Evolutionary conservation across 306 rosid genomes (phyloP), one percentile per base, ranked within the genome.

Genomic region (Pyrus bretschneideri): DNA sequence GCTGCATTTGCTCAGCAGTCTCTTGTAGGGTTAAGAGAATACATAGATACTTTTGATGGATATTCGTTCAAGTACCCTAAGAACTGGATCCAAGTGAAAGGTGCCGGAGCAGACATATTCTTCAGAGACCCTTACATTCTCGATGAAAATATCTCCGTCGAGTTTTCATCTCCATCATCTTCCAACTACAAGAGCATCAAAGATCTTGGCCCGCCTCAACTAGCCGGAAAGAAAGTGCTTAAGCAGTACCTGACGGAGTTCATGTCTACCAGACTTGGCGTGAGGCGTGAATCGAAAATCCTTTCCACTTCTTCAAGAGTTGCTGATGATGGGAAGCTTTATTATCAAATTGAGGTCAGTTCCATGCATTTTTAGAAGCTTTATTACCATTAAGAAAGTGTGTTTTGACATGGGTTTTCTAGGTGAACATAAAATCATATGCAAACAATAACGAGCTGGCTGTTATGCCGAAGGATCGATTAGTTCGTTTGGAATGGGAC

Each of bases 351-450:
- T 69, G 97, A 92, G 99, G 98, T 95, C 76, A 66, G 33, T 66
- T 19, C 17, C 79, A 23, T 71, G 27, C 19, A 1, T 4, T 3
- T 64, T 58, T 8, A 6, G 30, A 27, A 72, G 44, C 64, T 27
- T 35, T 42, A 23, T 29, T 30, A 63, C 17, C 23, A 23, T 40
- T 76, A 72, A 49, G 55, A 15, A 49, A 49, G 55, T 49, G 55
- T 15, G 21, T 49, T 14, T 49, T 15, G 21, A 49, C 19, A 15
- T 49, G 55, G 3, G 18, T 12, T 83, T 79, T 79, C 72, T 51
- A 94, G 99, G 99, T 87, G 33, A 92, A 95, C 88, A 95, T 92
- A 79, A 95, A 95, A 78, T 95, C 99, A 40, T 95, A 88, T 77
- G 97, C 99, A 19, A 95, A 66, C 88, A 95, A 85, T 88, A 94